Conservation (phyloP, 2,329 filamentous ascomycete species). For the Aspergillus puulaauensis region DNA sequence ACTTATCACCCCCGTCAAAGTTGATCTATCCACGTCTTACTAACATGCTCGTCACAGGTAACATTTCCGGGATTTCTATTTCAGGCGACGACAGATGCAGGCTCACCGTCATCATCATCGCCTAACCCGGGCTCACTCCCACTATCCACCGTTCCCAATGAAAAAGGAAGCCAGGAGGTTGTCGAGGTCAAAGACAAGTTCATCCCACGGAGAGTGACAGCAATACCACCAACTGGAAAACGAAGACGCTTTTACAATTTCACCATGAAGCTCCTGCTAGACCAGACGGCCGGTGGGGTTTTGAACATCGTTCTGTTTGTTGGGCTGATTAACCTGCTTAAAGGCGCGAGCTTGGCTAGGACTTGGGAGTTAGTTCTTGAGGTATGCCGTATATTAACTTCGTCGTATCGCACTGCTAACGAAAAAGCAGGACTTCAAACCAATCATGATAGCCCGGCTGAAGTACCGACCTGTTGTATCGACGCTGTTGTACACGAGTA, state of each 20-base stretch:
- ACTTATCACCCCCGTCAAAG: too few species aligned
- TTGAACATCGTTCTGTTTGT: slow-evolving; percentile 60
- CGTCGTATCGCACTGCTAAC: not conserved
- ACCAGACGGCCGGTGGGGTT: slow-evolving; percentile 57
- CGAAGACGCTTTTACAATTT: slow-evolving; percentile 46
- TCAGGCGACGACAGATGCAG: not conserved
- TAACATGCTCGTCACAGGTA: not conserved
- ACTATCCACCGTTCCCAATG: not conserved
- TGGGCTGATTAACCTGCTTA: slow-evolving; percentile 51
- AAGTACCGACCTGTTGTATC: slow-evolving; percentile 72
- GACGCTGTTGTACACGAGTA: slow-evolving; percentile 67
- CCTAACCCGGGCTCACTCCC: not conserved
- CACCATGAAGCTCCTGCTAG: slow-evolving; percentile 57
- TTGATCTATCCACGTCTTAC: not conserved
- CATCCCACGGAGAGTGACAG: not conserved
- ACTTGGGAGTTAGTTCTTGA: slow-evolving; percentile 30
- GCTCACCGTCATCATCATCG: not conserved
- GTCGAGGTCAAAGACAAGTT: slow-evolving; percentile 14
- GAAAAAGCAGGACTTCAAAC: slow-evolving; percentile 58
- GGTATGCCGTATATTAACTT: slow-evolving; percentile 22
- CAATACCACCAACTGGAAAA: slow-evolving; percentile 13
- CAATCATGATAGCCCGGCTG: slow-evolving; percentile 67
- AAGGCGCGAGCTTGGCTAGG: slow-evolving; percentile 29
- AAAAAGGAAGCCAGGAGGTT: not conserved
- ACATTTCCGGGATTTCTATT: slow-evolving; percentile 66